Base-by-base conservation (phyloP, 257 asterid species). In the Craterostigma plantagineum region DNA sequence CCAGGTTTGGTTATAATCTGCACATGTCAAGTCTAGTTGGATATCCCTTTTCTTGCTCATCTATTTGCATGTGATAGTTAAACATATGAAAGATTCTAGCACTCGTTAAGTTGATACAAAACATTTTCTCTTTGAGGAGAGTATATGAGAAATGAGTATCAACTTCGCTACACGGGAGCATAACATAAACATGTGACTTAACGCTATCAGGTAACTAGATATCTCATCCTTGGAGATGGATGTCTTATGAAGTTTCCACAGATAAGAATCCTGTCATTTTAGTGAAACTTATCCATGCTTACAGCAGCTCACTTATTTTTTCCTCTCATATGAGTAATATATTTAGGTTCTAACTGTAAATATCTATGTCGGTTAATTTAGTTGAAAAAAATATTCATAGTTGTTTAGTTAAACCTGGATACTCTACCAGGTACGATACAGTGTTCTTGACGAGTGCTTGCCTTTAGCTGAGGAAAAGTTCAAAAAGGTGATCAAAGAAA, bases 391-490 rank as follows among this genome's bases (percentile, higher is more conserved):
- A n/a, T 2, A 10, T 8, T 36, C 17, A 14, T 2, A 40, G 45
- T 52, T 54, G 45, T 58, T 43, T n/a, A n/a, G 55, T 54, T 49
- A 36, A 33, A 39, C 38, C 27, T 10, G 59, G 40, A 3, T 42
- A 46, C 35, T 52, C 49, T 54, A n/a, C 57, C 61, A 82, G 98
- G 98, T 87, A 7, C 90, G 74, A 14, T 87, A 73, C 58, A 51
- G 55, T 43, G 56, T 76, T 55, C 43, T 72, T 43, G 77, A 68
- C 10, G 77, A 76, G 53, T 87, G 91, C 65, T 50, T 70, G 65
- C 93, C 98, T 3, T 46, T 82, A 61, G 74, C 91, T 3, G 95
- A 82, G 63, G 93, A 82, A 63, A 76, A 64, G 63, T 82, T 87
- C 69, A 82, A 69, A 66, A 67, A 33, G 46, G 71, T 68, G 16